Conservation (phyloP, 1,284 basidiomycete genomes). For the Sphagnurus paluster region DNA sequence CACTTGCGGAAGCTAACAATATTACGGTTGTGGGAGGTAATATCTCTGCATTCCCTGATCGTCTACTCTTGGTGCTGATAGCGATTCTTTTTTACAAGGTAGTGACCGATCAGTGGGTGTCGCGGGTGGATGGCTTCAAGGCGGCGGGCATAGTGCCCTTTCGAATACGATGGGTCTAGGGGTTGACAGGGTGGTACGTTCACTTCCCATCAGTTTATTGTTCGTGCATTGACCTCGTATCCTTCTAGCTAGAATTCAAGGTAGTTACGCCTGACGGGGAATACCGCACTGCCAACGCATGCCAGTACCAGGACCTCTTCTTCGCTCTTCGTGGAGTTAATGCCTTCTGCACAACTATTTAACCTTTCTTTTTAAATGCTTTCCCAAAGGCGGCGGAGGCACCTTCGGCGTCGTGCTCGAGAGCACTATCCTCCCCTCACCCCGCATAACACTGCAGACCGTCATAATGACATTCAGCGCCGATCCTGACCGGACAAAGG, state of each 20-base stretch:
- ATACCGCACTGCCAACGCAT: conserved; percentile 31
- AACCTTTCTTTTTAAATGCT: neutral
- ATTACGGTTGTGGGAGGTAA: conserved; percentile 38
- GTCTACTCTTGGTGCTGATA: too few species aligned
- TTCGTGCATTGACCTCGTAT: conserved; percentile 1
- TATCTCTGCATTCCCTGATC: neutral
- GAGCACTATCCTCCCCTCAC: conserved; percentile 34
- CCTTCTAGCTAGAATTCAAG: conserved; percentile 33
- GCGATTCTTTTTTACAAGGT: conserved; percentile 8
- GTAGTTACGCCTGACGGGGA: conserved; percentile 37
- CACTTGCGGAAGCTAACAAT: conserved; percentile 36
- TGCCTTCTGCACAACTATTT: neutral
- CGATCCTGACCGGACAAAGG: conserved; percentile 19
- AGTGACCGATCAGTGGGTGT: conserved; percentile 24
- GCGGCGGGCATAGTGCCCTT: conserved; percentile 45
- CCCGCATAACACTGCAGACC: conserved; percentile 32
- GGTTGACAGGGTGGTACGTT: conserved; percentile 35
- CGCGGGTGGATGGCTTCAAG: conserved; percentile 29
- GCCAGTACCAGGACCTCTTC: conserved; percentile 37
- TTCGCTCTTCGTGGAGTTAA: conserved; percentile 40
- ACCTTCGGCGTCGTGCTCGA: conserved; percentile 41
- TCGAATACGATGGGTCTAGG: conserved; percentile 29
- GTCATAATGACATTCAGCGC: conserved; percentile 27
- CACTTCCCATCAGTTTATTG: neutral
- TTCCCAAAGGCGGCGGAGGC: conserved; percentile 30